A percentile compares a stretch with the other conserved stretches of the same genome.
phyloP scores from a whole-genome alignment of 2,329 filamentous ascomycete genomes.

The Whalleya microplaca region DNA sequence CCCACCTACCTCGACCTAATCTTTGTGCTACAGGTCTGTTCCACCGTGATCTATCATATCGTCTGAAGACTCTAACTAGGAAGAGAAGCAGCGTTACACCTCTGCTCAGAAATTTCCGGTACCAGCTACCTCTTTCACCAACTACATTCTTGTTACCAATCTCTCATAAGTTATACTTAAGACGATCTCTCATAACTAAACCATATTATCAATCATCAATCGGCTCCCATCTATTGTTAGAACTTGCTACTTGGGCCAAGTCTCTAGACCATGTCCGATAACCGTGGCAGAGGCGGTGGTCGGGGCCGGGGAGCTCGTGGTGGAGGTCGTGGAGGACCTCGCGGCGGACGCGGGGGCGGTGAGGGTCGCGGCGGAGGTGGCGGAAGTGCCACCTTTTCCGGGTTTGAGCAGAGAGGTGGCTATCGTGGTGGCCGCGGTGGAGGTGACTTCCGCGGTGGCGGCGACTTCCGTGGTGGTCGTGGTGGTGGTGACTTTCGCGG shows the following conservation, averaged over 20 bases:
- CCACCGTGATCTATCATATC: neutral
- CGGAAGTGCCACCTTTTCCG: conserved; percentile 17
- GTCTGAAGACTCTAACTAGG: neutral
- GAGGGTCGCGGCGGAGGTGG: conserved; percentile 18
- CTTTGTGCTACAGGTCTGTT: neutral
- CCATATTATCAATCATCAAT: neutral
- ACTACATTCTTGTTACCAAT: neutral
- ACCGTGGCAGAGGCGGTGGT: conserved; percentile 19
- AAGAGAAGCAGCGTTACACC: neutral
- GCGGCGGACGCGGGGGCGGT: conserved; percentile 23
- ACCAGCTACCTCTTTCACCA: neutral
- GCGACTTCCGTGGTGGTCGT: too few species aligned
- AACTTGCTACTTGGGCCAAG: neutral
- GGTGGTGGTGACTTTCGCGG: conserved; percentile 21
- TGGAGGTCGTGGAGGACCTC: conserved; percentile 24
- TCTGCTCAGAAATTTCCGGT: neutral
- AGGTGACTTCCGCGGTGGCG: conserved; percentile 23
- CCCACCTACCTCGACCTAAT: too few species aligned
- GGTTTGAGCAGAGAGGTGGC: conserved; percentile 21
- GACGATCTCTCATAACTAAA: neutral
- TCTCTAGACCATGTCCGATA: conserved; percentile 10
- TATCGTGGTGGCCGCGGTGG: conserved; percentile 27
- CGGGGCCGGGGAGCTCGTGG: conserved; percentile 32
- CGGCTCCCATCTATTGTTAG: neutral
- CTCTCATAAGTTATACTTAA: neutral